phyloP scores from a whole-genome alignment of 2,329 filamentous ascomycete genomes.

The Aspergillus jensenii region DNA sequence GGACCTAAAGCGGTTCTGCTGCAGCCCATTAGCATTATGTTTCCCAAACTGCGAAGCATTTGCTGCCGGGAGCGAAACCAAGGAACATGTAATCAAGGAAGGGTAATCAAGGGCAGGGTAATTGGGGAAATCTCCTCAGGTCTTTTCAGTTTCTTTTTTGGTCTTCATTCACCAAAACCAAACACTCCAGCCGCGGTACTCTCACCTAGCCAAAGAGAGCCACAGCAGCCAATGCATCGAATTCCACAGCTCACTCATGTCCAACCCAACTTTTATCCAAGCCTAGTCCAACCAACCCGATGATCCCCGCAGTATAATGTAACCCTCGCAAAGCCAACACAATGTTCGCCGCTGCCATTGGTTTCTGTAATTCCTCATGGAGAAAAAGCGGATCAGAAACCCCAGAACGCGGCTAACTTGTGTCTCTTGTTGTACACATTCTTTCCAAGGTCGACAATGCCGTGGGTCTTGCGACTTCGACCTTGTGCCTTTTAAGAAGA shows the following conservation, averaged over 20 bases:
- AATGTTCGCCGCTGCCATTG: constrained; percentile 45
- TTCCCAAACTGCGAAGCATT: background rate
- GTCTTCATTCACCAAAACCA: constrained; percentile 38
- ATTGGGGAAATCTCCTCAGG: constrained; percentile 40
- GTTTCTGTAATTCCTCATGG: constrained; percentile 43
- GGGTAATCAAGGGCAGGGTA: too few species aligned
- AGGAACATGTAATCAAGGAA: background rate
- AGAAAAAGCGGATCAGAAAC: constrained; percentile 40
- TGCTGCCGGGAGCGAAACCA: background rate
- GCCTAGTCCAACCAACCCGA: background rate
- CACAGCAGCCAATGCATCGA: constrained; percentile 7
- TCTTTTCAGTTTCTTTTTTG: constrained; percentile 46
- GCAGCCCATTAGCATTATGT: background rate
- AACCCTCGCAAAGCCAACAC: constrained; percentile 1
- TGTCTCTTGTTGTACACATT: constrained; percentile 25
- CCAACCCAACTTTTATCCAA: constrained; percentile 7
- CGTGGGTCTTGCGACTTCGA: constrained; percentile 24
- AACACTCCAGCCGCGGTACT: constrained; percentile 31
- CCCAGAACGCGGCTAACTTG: constrained; percentile 35
- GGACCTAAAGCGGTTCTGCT: background rate
- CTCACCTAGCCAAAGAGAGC: constrained; percentile 12
- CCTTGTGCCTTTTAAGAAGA: constrained; percentile 25
- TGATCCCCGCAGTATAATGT: constrained; percentile 7
- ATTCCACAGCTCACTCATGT: constrained; percentile 17
- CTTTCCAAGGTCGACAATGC: constrained; percentile 25